These are phyloP conservation scores for Rachicladosporium sp. DNA, from an alignment of 2,329 filamentous ascomycete genomes.

Conservation along the genomic window DNA sequence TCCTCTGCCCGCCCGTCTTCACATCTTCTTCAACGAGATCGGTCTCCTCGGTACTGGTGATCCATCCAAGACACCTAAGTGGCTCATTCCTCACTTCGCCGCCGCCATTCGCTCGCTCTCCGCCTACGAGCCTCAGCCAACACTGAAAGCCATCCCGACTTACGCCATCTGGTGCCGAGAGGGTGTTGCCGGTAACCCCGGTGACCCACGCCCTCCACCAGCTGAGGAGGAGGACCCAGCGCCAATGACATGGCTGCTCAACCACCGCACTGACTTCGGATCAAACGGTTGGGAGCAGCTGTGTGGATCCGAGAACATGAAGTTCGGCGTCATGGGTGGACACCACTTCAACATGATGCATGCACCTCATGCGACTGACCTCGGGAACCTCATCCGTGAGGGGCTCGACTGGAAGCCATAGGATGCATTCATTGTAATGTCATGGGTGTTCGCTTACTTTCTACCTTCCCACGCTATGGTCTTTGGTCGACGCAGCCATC, in stretches of 20 bases:
- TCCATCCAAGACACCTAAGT: constrained; percentile 51
- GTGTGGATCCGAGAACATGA: constrained; percentile 48
- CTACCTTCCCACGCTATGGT: constrained; percentile 10
- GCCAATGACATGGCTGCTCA: constrained; percentile 53
- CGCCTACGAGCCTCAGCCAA: constrained; percentile 54
- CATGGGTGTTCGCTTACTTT: constrained; percentile 5
- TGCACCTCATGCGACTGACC: constrained; percentile 30
- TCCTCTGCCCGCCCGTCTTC: constrained; percentile 43
- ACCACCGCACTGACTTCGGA: constrained; percentile 60
- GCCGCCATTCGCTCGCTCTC: constrained; percentile 56
- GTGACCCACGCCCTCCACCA: constrained; percentile 54
- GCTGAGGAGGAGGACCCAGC: constrained; percentile 42
- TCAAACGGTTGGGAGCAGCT: constrained; percentile 59
- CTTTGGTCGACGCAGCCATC: constrained; percentile 9
- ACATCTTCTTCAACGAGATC: constrained; percentile 60
- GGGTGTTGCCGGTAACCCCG: constrained; percentile 55
- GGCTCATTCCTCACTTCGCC: constrained; percentile 62
- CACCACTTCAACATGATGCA: constrained; percentile 69
- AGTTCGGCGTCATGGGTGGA: constrained; percentile 54
- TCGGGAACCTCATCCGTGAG: constrained; percentile 32
- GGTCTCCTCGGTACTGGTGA: constrained; percentile 55
- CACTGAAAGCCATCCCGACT: constrained; percentile 49
- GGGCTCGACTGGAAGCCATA: constrained; percentile 23
- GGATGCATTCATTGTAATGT: background rate
- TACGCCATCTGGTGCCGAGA: constrained; percentile 61